These are phyloP conservation scores for Xerocomus nothofagi DNA, from an alignment of 1,284 basidiomycete species.

Conservation along the genomic window DNA sequence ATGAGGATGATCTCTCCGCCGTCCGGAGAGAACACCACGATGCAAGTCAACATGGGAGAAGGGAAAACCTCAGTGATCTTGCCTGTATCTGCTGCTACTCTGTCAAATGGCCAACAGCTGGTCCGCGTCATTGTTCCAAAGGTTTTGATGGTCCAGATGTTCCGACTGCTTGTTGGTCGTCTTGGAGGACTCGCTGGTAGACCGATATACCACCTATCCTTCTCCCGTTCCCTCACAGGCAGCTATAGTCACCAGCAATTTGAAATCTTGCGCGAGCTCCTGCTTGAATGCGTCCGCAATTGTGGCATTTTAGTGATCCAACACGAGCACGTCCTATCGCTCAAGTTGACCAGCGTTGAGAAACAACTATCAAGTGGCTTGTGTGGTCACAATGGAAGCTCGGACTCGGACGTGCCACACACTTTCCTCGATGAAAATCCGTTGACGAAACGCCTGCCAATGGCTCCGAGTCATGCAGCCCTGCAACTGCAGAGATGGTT, in stretches of 20 bases:
- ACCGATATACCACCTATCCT: conserved; percentile 48
- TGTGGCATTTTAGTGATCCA: neutral
- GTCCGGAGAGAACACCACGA: conserved; percentile 37
- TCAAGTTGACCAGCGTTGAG: too few species aligned
- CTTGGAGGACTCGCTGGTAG: conserved; percentile 44
- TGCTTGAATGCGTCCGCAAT: neutral
- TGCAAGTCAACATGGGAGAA: conserved; percentile 62
- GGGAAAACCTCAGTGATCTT: conserved; percentile 58
- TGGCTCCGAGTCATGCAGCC: too few species aligned
- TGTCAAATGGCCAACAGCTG: conserved; percentile 45
- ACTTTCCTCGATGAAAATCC: too few species aligned
- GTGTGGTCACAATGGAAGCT: too few species aligned
- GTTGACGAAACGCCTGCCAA: too few species aligned
- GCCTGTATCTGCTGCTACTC: conserved; percentile 40
- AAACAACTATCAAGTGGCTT: too few species aligned
- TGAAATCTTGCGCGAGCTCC: neutral
- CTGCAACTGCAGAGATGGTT: too few species aligned
- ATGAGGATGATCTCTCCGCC: conserved; percentile 49
- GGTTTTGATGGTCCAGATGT: conserved; percentile 43
- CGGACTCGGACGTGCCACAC: too few species aligned
- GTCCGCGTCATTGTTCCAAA: conserved; percentile 52
- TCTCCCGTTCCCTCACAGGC: conserved; percentile 39
- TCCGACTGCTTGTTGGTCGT: conserved; percentile 44
- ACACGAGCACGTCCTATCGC: too few species aligned
- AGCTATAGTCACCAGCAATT: too few species aligned